Evolutionary conservation across 2,329 filamentous ascomycete species (phyloP), one percentile per base, ranked within the genome.

Genomic region (Trichoderma guizhouense): DNA sequence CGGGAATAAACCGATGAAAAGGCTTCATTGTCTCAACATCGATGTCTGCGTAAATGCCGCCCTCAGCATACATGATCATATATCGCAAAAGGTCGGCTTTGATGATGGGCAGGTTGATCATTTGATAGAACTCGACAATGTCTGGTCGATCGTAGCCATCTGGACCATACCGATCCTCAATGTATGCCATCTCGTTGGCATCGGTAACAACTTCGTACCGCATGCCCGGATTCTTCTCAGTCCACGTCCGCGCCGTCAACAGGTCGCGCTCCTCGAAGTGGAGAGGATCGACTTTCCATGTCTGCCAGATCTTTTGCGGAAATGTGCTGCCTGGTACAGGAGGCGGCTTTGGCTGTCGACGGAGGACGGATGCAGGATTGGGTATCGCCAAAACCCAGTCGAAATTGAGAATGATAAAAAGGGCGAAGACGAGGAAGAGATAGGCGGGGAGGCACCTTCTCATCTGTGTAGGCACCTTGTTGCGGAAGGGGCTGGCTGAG

Each of bases 281-380:
- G 39, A 92, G 82, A 2, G 91, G 89, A 73, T 91, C 87, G 32
- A 91, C 87, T 79, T 93, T 93, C 91, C 91, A 93, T 0, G 89
- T 91, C 80, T 93, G 91, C 91, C 91, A 93, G 75, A 93, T 91
- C 80, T 93, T 93, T 70, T 85, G 85, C 7, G 86, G 91, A 76
- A 90, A 93, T 26, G 75, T 78, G 75, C 74, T 64, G 55, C 69
- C 58, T 26, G 64, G 60, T 30, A 65, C 28, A 15, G 61, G 4
- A 66, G 71, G 69, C 65, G 67, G 18, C 21, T 76, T 76, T 55
- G 9, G 68, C 62, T 74, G 67, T 36, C 65, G 73, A 68, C 74
- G 73, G 26, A 76, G 66, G 24, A 75, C 69, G 6, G 72, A 61
- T 7, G 73, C 70, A 0, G 78, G 77, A 26, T 72, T 76, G 7